Evolutionary conservation across 352 stramenopile genomes (phyloP).

Genomic region (Phytophthora citrophthora): DNA sequence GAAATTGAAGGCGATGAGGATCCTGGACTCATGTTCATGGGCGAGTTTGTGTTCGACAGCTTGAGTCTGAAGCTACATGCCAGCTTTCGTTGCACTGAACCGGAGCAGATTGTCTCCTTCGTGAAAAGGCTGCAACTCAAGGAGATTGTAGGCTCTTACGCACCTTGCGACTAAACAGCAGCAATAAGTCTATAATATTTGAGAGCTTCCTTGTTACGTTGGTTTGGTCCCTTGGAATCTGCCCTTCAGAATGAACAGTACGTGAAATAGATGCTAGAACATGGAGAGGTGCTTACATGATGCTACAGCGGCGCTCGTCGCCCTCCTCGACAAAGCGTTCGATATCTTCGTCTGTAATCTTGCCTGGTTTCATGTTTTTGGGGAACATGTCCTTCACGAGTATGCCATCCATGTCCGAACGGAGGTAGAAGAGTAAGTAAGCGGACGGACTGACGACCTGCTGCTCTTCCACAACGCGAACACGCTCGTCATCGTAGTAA

Average conservation of each 20-base stretch:
- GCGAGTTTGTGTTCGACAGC: slow-evolving; percentile 76
- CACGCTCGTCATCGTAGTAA: slow-evolving; percentile 90
- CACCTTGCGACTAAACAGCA: slow-evolving; percentile 53
- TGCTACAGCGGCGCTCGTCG: slow-evolving; percentile 78
- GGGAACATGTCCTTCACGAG: slow-evolving; percentile 88
- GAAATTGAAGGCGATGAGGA: slow-evolving; percentile 6
- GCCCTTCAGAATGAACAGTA: slow-evolving; percentile 22
- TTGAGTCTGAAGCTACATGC: slow-evolving; percentile 68
- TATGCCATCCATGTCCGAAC: slow-evolving; percentile 87
- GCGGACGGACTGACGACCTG: slow-evolving; percentile 87
- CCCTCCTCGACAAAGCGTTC: slow-evolving; percentile 86
- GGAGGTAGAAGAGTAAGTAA: slow-evolving; percentile 94
- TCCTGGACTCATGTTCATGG: slow-evolving; percentile 54
- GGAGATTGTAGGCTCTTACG: slow-evolving; percentile 72
- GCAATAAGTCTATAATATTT: slow-evolving; percentile 47
- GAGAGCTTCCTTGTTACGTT: slow-evolving; percentile 32
- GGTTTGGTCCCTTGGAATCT: slow-evolving; percentile 25
- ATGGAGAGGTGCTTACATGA: slow-evolving; percentile 69
- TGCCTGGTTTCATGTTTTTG: slow-evolving; percentile 82
- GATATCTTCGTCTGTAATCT: slow-evolving; percentile 91
- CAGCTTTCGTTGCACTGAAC: slow-evolving; percentile 63
- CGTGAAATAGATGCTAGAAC: slow-evolving; percentile 16
- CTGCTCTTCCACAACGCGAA: slow-evolving; percentile 85
- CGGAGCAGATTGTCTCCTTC: slow-evolving; percentile 63
- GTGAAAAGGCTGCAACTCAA: slow-evolving; percentile 82